Evolutionary conservation across 1,284 basidiomycete species (phyloP).

Genomic region (Ganoderma lucidum): DNA sequence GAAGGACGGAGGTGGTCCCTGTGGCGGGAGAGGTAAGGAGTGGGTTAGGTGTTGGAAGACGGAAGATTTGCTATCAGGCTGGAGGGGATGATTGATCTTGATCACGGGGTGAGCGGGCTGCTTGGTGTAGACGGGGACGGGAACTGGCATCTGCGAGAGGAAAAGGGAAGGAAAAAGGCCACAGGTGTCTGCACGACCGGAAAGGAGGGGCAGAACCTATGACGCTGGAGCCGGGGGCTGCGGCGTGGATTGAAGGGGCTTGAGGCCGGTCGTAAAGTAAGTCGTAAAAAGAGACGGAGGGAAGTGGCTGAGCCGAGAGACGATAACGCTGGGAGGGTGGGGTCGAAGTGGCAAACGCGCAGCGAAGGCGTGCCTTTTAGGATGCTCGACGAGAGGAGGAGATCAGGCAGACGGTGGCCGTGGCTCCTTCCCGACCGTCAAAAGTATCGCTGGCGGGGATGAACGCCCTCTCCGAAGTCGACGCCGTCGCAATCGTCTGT

Average conservation of each 20-base stretch:
- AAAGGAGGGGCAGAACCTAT: conserved; percentile 33
- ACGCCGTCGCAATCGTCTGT: conserved; percentile 53
- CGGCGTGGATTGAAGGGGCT: conserved; percentile 42
- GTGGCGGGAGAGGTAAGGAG: conserved; percentile 64
- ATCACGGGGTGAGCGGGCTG: conserved; percentile 66
- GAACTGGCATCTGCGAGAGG: conserved; percentile 83
- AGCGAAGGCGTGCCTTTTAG: conserved; percentile 92
- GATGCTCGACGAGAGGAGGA: conserved; percentile 45
- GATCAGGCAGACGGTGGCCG: conserved; percentile 43
- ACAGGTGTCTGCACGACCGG: conserved; percentile 37
- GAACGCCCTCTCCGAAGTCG: conserved; percentile 45
- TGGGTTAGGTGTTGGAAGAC: conserved; percentile 59
- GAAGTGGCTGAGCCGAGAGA: conserved; percentile 45
- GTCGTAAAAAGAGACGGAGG: conserved; percentile 47
- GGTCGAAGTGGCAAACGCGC: conserved; percentile 76
- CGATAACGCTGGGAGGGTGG: conserved; percentile 38
- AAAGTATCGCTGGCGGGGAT: conserved; percentile 41
- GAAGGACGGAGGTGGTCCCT: conserved; percentile 67
- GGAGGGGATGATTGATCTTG: conserved; percentile 60
- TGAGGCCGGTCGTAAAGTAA: conserved; percentile 56
- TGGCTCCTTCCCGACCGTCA: conserved; percentile 38
- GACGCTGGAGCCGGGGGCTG: conserved; percentile 36
- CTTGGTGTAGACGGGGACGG: conserved; percentile 68
- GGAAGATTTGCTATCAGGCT: conserved; percentile 49
- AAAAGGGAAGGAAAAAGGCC: conserved; percentile 42